Evolutionary conservation across 257 asterid genomes (phyloP).

Genomic region (Forsythia viridissima): DNA sequence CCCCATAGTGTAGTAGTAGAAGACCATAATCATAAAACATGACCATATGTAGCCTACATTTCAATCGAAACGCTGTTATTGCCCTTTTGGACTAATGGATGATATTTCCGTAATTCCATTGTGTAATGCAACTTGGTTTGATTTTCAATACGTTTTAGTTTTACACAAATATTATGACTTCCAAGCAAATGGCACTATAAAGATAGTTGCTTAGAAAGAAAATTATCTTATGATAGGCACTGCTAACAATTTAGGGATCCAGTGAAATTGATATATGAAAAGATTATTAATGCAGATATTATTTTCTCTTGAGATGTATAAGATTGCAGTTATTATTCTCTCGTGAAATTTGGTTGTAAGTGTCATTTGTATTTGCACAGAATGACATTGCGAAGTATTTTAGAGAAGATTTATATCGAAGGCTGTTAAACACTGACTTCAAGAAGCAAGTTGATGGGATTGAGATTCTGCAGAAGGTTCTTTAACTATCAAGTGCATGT

Average conservation of each 20-base stretch:
- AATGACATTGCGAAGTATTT: constrained; percentile 86
- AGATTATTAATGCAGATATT: not conserved
- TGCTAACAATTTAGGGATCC: not conserved
- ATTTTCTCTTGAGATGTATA: constrained; percentile 17
- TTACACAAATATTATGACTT: not conserved
- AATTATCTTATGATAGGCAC: not conserved
- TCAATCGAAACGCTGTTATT: not conserved
- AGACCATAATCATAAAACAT: not conserved
- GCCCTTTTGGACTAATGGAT: not conserved
- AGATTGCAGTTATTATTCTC: constrained; percentile 7
- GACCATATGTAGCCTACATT: not conserved
- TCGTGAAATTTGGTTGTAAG: not conserved
- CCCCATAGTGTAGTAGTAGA: not conserved
- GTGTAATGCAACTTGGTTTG: not conserved
- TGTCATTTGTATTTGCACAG: constrained; percentile 38
- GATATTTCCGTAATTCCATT: not conserved
- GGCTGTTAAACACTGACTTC: constrained; percentile 87
- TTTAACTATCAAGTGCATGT: constrained; percentile 11
- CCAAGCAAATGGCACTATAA: not conserved
- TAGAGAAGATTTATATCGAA: constrained; percentile 90
- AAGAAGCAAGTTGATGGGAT: constrained; percentile 99
- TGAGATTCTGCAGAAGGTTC: constrained; percentile 97
- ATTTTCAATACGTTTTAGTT: not conserved
- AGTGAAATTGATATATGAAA: constrained; percentile 1
- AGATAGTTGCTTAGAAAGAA: not conserved